Percentiles rank a stretch among this genome's conserved stretches.
Conservation (phyloP, 208 protist species). For the Crithidia fasciculata region DNA sequence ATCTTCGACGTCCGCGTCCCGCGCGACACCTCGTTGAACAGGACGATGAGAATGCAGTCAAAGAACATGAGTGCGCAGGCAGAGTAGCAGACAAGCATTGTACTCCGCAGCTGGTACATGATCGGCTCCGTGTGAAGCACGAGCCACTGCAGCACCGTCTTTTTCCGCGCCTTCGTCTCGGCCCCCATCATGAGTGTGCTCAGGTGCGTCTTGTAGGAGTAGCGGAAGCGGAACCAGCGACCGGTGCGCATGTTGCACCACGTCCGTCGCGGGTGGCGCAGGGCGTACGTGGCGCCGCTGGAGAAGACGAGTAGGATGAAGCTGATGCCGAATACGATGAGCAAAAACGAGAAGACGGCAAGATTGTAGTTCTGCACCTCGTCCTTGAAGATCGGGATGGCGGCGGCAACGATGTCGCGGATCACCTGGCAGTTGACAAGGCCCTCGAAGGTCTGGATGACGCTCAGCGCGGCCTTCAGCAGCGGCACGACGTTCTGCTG, state of each 20-base stretch:
- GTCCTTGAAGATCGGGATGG: slow-evolving; percentile 26
- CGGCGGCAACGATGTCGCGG: slow-evolving; percentile 30
- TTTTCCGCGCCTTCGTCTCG: neutral
- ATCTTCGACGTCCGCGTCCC: slow-evolving; percentile 16
- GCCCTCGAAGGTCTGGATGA: slow-evolving; percentile 26
- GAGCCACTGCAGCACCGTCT: slow-evolving; percentile 17
- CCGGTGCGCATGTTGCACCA: slow-evolving; percentile 44
- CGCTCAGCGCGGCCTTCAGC: slow-evolving; percentile 16
- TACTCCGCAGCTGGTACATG: slow-evolving; percentile 33
- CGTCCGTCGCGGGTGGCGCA: slow-evolving; percentile 28
- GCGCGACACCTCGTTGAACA: slow-evolving; percentile 39
- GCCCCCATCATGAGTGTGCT: slow-evolving; percentile 7
- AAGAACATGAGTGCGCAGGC: slow-evolving; percentile 41
- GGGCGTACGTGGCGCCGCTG: slow-evolving; percentile 13
- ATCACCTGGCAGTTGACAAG: slow-evolving; percentile 44
- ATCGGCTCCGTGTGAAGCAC: slow-evolving; percentile 21
- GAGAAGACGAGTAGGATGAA: slow-evolving; percentile 17
- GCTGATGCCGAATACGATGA: slow-evolving; percentile 38
- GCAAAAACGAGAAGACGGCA: slow-evolving; percentile 32
- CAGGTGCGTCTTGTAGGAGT: slow-evolving; percentile 40
- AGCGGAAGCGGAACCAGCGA: slow-evolving; percentile 54
- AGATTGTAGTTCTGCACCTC: slow-evolving; percentile 37
- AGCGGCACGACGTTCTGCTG: slow-evolving; percentile 25
- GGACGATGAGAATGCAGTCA: slow-evolving; percentile 41
- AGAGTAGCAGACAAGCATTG: slow-evolving; percentile 32